Conservation (phyloP, 2,329 filamentous ascomycete genomes). For the Aureobasidium zeae region DNA sequence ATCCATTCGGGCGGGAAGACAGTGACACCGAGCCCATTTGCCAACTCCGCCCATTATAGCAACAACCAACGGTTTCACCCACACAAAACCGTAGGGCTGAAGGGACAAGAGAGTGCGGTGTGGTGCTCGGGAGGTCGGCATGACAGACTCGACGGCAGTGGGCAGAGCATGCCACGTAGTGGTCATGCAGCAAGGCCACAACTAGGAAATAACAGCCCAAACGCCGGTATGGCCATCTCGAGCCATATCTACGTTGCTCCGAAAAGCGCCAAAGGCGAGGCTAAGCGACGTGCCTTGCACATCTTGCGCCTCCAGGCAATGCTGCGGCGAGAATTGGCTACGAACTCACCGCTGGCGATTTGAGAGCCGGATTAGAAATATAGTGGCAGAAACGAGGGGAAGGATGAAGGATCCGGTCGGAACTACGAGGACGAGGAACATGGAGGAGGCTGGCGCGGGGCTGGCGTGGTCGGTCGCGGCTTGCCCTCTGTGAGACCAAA, state of each 20-base stretch:
- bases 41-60: slow-evolving; percentile 17
- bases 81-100: slow-evolving; percentile 13
- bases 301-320: slow-evolving; percentile 11
- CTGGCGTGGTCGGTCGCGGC: background rate
- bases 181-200: slow-evolving; percentile 11
- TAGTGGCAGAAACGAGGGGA: slow-evolving; percentile 2
- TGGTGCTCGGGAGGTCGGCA: background rate
- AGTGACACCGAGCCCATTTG: slow-evolving; percentile 14
- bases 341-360: slow-evolving; percentile 8
- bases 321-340: slow-evolving; percentile 11
- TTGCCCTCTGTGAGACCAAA: slow-evolving; percentile 9
- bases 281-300: slow-evolving; percentile 10
- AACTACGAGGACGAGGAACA: too few relatives aligned
- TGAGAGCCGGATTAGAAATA: slow-evolving; percentile 10
- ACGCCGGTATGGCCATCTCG: slow-evolving; percentile 4
- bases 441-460: slow-evolving; percentile 11
- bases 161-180: slow-evolving; percentile 5
- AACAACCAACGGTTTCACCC: slow-evolving; percentile 8
- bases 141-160: background rate
- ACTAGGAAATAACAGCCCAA: background rate
- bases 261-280: slow-evolving; percentile 1
- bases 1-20: slow-evolving; percentile 12
- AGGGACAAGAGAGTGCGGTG: slow-evolving; percentile 12
- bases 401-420: slow-evolving; percentile 9
- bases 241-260: slow-evolving; percentile 1